phyloP scores from a whole-genome alignment of 192 early-diverging fungal species.

The Gorgonomyces haynaldii region DNA sequence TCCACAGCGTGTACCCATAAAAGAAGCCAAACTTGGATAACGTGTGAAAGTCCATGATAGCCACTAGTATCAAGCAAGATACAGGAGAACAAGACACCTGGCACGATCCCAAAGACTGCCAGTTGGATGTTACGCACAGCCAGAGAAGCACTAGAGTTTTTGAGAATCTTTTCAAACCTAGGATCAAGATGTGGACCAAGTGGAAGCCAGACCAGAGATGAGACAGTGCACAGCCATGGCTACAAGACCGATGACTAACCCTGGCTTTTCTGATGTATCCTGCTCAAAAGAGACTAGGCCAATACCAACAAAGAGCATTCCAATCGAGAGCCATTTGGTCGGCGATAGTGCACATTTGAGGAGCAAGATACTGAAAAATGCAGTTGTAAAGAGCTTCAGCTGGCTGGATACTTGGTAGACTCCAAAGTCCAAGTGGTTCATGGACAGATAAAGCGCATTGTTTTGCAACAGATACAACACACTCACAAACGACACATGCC shows the following conservation, averaged over 20 bases:
- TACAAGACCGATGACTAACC: no score
- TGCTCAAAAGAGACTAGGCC: background rate
- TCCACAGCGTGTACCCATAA: background rate
- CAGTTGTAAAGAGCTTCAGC: slow-evolving; percentile 76
- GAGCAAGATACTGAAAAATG: slow-evolving; percentile 64
- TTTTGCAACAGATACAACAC: slow-evolving; percentile 74
- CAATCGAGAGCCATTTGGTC: background rate
- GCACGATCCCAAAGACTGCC: slow-evolving; percentile 48
- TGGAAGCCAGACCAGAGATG: background rate
- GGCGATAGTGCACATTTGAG: slow-evolving; percentile 40
- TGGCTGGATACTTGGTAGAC: slow-evolving; percentile 73
- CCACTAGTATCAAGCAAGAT: background rate
- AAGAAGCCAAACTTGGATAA: background rate
- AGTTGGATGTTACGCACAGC: slow-evolving; percentile 82
- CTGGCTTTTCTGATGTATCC: no score
- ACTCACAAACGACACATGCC: slow-evolving; percentile 64
- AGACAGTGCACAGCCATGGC: no score
- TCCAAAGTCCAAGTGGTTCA: slow-evolving; percentile 60
- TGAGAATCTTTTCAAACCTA: slow-evolving; percentile 77
- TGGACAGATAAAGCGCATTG: slow-evolving; percentile 69
- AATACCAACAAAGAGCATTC: background rate
- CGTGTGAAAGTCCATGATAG: background rate
- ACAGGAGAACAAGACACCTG: background rate
- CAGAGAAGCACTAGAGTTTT: slow-evolving; percentile 52
- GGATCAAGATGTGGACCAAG: slow-evolving; percentile 1